Evolutionary conservation across 768 basidiomycete genomes (phyloP), one percentile per base, ranked within the genome.

Genomic region (Kwoniella sp.): DNA sequence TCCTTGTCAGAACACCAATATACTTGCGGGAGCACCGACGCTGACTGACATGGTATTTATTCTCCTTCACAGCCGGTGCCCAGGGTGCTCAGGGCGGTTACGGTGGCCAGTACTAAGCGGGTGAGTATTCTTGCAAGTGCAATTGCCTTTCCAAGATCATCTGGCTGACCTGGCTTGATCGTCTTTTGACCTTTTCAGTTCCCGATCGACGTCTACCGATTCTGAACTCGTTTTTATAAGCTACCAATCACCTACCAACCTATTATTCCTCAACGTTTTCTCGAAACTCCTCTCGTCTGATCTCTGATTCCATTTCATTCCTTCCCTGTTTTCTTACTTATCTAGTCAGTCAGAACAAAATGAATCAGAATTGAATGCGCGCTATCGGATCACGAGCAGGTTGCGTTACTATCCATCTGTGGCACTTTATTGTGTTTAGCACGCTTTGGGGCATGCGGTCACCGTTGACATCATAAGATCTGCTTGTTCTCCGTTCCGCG

Each of bases 51-150:
- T 17, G n/a, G n/a, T n/a, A n/a, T 45, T 17, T 45, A 3, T 45
- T 45, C 41, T 50, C 41, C 22, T 48, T 59, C 28, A 13, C 26
- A 50, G 41, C 58, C 41, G 72, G 72, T 52, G 72, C 65, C 52
- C 61, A 68, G 45, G 70, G 66, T 31, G 67, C 65, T 55, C 72
- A 77, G 61, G 76, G 79, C 41, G 76, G 77, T 55, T 70, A 73
- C 65, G 67, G 69, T 29, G 76, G 69, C 51, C 67, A 73, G 52
- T 63, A 63, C 62, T 63, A 58, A 63, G 62, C 55, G 23, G 55
- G 62, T 63, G 30, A 52, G 62, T 63, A 20, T 48, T n/a, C n/a
- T n/a, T n/a, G n/a, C n/a, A 20, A 2, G 4, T 4, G 5, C 20
- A 17, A 9, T n/a, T n/a, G 20, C 48, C n/a, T n/a, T 51, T 51